Percentiles rank a stretch among this genome's conserved stretches.
Conservation (phyloP, 345 rosid species). For the Firmiana major region DNA sequence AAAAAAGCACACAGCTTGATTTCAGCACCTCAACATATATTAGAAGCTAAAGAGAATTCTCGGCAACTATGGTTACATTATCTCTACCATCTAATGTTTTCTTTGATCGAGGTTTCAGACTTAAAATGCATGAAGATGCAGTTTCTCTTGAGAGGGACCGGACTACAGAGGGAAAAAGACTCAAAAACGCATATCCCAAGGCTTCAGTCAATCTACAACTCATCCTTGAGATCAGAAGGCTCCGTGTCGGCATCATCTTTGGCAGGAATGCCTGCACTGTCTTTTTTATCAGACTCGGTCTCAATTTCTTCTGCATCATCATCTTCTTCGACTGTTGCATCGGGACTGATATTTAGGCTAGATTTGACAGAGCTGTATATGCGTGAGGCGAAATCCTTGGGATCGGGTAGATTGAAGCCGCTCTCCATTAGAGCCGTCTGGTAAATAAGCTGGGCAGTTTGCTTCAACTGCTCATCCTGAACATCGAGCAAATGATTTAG, state of each 20-base stretch:
- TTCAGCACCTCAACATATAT: conserved; percentile 2
- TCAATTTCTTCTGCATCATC: conserved; percentile 61
- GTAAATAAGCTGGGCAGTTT: conserved; percentile 84
- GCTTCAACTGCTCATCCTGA: conserved; percentile 72
- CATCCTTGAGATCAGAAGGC: conserved; percentile 41
- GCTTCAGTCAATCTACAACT: conserved; percentile 35
- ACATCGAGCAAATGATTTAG: background rate
- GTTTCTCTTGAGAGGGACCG: background rate
- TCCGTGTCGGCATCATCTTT: conserved; percentile 29
- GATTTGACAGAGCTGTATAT: conserved; percentile 77
- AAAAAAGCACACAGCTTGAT: background rate
- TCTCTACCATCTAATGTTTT: conserved; percentile 14
- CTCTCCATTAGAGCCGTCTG: conserved; percentile 96
- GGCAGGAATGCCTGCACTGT: conserved; percentile 26
- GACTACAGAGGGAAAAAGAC: background rate
- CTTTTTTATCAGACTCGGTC: conserved; percentile 35
- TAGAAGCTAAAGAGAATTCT: conserved; percentile 19
- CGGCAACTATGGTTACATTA: conserved; percentile 15
- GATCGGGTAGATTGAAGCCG: conserved; percentile 71
- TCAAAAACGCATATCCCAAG: background rate
- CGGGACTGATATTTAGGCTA: conserved; percentile 67
- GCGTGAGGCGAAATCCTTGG: conserved; percentile 82
- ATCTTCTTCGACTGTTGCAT: conserved; percentile 76
- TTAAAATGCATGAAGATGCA: conserved; percentile 13
- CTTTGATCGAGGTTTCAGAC: conserved; percentile 2